These are phyloP conservation scores for Leucosporidium creatinivorum DNA, from an alignment of 768 basidiomycete genomes.

Conservation along the genomic window DNA sequence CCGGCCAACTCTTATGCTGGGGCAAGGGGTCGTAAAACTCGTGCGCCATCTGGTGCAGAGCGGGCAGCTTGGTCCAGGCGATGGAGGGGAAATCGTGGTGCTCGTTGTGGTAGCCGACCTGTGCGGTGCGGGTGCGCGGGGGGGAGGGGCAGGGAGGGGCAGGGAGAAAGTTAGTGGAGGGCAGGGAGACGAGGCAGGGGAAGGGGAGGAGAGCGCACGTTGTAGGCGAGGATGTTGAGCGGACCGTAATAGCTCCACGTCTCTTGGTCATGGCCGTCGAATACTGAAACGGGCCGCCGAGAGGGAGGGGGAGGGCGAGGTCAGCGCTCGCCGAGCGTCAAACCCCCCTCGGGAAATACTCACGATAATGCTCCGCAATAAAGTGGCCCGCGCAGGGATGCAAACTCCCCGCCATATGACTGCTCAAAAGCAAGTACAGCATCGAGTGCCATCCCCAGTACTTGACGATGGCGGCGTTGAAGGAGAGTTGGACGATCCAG, in stretches of 20 bases:
- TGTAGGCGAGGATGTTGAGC: constrained; percentile 84
- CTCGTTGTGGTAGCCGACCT: constrained; percentile 99
- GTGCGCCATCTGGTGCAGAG: constrained; percentile 70
- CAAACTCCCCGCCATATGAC: constrained; percentile 92
- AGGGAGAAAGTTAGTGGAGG: not conserved
- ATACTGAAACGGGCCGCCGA: constrained; percentile 45
- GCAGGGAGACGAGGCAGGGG: not conserved
- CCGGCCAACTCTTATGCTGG: constrained; percentile 84
- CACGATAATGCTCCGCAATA: constrained; percentile 87
- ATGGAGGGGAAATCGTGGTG: constrained; percentile 98
- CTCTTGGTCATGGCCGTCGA: constrained; percentile 86
- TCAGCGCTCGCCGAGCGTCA: constrained; percentile 45
- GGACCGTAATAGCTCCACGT: constrained; percentile 95
- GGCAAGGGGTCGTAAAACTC: constrained; percentile 89
- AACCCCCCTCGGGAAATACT: too few species aligned
- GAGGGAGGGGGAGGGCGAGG: too few species aligned
- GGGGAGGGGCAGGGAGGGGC: not conserved
- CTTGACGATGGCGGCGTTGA: constrained; percentile 58
- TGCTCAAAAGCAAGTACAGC: constrained; percentile 75
- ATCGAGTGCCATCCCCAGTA: constrained; percentile 45
- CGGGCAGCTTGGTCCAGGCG: constrained; percentile 86
- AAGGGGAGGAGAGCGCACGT: constrained; percentile 53
- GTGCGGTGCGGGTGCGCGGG: not conserved
- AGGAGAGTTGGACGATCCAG: constrained; percentile 57
- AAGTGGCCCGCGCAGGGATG: constrained; percentile 97